A percentile compares a stretch with the other conserved stretches of the same genome.
These are phyloP conservation scores for Lyophyllum shimeji DNA, from an alignment of 768 basidiomycete species.

Conservation along the genomic window DNA sequence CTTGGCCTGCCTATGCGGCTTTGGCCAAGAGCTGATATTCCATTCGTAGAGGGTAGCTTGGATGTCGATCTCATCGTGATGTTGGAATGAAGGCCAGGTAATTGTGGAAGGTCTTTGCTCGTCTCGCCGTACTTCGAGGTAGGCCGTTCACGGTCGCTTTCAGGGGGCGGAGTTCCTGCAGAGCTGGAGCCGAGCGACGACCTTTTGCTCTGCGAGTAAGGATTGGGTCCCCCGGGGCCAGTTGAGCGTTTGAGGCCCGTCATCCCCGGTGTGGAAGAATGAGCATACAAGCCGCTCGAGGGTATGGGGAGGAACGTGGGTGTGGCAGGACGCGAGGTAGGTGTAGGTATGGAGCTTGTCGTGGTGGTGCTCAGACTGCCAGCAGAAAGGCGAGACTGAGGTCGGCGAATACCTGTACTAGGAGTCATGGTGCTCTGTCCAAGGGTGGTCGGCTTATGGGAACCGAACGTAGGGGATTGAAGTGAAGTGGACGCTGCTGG, in stretches of 20 bases:
- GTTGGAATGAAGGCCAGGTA: constrained; percentile 42
- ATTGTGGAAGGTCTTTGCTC: constrained; percentile 39
- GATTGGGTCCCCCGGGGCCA: constrained; percentile 44
- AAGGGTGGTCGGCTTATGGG: constrained; percentile 37
- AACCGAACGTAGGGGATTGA: constrained; percentile 42
- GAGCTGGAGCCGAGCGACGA: constrained; percentile 60
- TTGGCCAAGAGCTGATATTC: constrained; percentile 39
- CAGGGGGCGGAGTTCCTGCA: constrained; percentile 25
- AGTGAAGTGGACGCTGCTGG: constrained; percentile 45
- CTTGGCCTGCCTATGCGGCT: constrained; percentile 50
- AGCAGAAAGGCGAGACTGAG: constrained; percentile 72
- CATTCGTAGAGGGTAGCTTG: constrained; percentile 34
- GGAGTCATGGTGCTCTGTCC: constrained; percentile 37
- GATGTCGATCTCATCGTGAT: constrained; percentile 47
- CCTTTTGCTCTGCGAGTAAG: constrained; percentile 49
- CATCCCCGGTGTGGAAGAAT: constrained; percentile 35
- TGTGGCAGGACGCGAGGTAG: constrained; percentile 69
- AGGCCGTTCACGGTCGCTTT: constrained; percentile 31
- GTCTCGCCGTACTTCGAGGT: constrained; percentile 26
- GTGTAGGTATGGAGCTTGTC: constrained; percentile 63
- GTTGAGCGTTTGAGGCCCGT: constrained; percentile 60
- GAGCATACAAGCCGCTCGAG: constrained; percentile 47
- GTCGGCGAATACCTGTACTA: constrained; percentile 53
- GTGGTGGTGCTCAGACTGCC: constrained; percentile 50
- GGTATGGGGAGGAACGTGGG: constrained; percentile 79